These are phyloP conservation scores for Suaeda aralocaspica DNA, from an alignment of 148 eudicot genomes.

Conservation along the genomic window DNA sequence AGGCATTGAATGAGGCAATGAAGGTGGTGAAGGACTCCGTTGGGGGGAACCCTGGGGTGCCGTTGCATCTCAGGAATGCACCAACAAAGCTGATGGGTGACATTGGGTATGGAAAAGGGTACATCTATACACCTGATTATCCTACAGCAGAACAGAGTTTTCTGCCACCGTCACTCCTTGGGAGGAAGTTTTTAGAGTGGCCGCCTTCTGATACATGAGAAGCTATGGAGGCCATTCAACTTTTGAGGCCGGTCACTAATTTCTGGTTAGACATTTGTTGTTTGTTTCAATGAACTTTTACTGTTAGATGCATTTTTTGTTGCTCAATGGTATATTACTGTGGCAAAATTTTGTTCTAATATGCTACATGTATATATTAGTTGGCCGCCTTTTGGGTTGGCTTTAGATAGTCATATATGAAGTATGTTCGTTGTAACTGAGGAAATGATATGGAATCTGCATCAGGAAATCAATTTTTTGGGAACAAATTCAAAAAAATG, in stretches of 20 bases:
- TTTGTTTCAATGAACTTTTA: not conserved
- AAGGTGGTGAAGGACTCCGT: constrained; percentile 61
- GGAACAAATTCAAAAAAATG: not conserved
- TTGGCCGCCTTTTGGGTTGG: not conserved
- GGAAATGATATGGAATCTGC: not conserved
- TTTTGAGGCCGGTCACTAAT: not conserved
- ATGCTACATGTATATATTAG: not conserved
- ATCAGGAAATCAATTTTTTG: not conserved
- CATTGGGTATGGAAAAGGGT: constrained; percentile 75
- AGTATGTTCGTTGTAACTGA: too few species aligned
- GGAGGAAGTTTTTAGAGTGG: constrained; percentile 72
- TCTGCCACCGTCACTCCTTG: constrained; percentile 62
- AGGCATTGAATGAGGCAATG: constrained; percentile 55
- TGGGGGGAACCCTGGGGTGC: constrained; percentile 87
- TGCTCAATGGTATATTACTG: constrained; percentile 1
- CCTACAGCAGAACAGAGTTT: constrained; percentile 49
- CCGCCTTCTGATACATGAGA: constrained; percentile 32
- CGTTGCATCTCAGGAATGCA: constrained; percentile 85
- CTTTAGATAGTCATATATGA: not conserved
- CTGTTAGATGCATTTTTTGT: not conserved
- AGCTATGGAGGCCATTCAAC: constrained; percentile 2
- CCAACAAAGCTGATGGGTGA: constrained; percentile 83
- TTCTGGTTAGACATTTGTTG: not conserved
- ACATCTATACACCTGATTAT: constrained; percentile 74
- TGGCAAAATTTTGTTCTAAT: constrained; percentile 9